phyloP scores from a whole-genome alignment of 257 asterid genomes.

The Solanum sejunctum region DNA sequence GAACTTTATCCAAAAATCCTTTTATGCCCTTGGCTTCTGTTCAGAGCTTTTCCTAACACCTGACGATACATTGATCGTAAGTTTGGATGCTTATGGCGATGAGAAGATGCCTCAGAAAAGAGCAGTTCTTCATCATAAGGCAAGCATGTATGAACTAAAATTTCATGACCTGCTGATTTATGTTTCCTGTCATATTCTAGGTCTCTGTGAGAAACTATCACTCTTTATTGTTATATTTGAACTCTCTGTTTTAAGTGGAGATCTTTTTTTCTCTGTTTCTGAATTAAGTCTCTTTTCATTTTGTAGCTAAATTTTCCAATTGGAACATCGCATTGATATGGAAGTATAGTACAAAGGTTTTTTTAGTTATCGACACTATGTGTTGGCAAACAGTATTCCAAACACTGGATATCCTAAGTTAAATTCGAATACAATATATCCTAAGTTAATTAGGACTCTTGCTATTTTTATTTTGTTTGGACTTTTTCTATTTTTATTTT shows the following conservation, averaged over 20 bases:
- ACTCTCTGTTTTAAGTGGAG: neutral
- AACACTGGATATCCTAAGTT: neutral
- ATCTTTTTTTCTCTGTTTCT: neutral
- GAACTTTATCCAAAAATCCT: constrained; percentile 33
- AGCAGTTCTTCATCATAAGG: constrained; percentile 82
- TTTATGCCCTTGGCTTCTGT: constrained; percentile 51
- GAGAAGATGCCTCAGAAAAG: constrained; percentile 34
- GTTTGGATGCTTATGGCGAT: constrained; percentile 37
- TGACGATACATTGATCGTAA: constrained; percentile 37
- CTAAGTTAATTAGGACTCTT: neutral
- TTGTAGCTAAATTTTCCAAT: neutral
- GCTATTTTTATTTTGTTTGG: neutral
- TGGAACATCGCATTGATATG: neutral
- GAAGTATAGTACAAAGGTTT: neutral
- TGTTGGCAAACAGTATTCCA: neutral
- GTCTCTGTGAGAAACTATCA: neutral
- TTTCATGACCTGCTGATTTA: neutral
- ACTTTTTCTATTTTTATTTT: neutral
- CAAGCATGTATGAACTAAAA: constrained; percentile 34
- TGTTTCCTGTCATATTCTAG: neutral
- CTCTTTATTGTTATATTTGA: neutral
- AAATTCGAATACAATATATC: neutral
- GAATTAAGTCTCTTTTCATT: neutral
- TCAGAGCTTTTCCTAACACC: constrained; percentile 63
- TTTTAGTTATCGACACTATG: neutral